Evolutionary conservation across 176 grass and related monocot species (phyloP).

Genomic region (Dactylis glomerata): DNA sequence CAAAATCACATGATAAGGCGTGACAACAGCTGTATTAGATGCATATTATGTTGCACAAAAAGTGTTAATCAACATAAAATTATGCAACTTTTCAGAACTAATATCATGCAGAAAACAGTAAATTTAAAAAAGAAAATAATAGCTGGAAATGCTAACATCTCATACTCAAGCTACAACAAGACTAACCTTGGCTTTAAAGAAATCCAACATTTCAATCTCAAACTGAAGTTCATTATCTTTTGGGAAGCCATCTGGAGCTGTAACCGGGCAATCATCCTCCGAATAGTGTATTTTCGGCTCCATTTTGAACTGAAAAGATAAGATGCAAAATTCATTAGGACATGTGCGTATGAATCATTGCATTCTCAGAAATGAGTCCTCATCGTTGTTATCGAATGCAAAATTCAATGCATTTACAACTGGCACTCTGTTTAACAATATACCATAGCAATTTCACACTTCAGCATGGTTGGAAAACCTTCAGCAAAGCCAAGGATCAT

Average conservation of each 20-base stretch:
- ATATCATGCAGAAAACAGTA: constrained; percentile 3
- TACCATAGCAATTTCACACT: constrained; percentile 95
- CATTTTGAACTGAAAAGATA: constrained; percentile 94
- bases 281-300: constrained; percentile 90
- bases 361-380: neutral
- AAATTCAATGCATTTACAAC: neutral
- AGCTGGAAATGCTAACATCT: neutral
- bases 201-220: constrained; percentile 93
- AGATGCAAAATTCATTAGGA: neutral
- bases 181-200: constrained; percentile 89
- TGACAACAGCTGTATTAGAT: neutral
- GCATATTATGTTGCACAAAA: neutral
- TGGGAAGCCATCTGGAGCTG: constrained; percentile 70
- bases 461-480: constrained; percentile 85
- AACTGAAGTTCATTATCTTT: constrained; percentile 94
- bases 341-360: neutral
- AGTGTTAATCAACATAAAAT: constrained; percentile 6
- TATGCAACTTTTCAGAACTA: neutral
- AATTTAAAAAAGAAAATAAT: constrained; percentile 1
- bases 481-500: constrained; percentile 95
- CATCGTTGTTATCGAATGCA: neutral
- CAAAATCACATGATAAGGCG: neutral
- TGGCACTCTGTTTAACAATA: constrained; percentile 23
- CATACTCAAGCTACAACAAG: constrained; percentile 11
- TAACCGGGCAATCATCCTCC: constrained; percentile 86